Base-by-base conservation (phyloP, 2,329 filamentous ascomycete genomes). In the Aspergillus amoenus region DNA sequence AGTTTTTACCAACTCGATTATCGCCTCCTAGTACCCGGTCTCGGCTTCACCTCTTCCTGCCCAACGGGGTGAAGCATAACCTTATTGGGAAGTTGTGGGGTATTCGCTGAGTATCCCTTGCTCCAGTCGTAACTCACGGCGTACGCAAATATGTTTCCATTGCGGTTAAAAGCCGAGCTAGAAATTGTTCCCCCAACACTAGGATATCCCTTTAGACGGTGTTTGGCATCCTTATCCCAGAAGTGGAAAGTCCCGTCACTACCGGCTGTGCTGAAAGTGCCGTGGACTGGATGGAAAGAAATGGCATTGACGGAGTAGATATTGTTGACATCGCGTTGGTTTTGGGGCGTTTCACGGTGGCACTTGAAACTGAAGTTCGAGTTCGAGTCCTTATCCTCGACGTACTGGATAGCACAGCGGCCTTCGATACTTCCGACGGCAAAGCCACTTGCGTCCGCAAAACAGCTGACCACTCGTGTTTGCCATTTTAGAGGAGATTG, bases 341-440 rank as follows among this genome's bases (percentile, higher is more conserved):
- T 76, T 56, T 86, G 78, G 1, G 89, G 85, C 5, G 86, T 84
- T 68, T 96, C 91, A 58, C 94, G 92, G 76, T 99, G 94, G 77
- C 94, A 99, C 78, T 97, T 97, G 86, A 99, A 99, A 42, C 91
- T 96, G 81, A 99, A 99, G 80, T 99, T 97, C 70, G 88, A 89
- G 68, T 87, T 84, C 3, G 89, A 80, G 72, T 99, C 92, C 76
- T 97, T 97, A 43, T 99, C 94, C 69, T 99, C 93, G 37, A 97
- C 91, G 68, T 99, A 97, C 73, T 99, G 94, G 62, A 99, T 99
- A 2, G 94, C 94, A 73, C 94, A 99, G 55, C 94, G 89, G 30
- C 94, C 94, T 74, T 99, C 94, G 68, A 99, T 96, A 71, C 91
- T 96, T 54, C 94, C 94, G 50, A 99, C 90, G 1, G 94, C 94